Percentiles rank a stretch among this genome's conserved stretches.
phyloP scores from a whole-genome alignment of 257 asterid genomes.

The Solanum paucissectum region DNA sequence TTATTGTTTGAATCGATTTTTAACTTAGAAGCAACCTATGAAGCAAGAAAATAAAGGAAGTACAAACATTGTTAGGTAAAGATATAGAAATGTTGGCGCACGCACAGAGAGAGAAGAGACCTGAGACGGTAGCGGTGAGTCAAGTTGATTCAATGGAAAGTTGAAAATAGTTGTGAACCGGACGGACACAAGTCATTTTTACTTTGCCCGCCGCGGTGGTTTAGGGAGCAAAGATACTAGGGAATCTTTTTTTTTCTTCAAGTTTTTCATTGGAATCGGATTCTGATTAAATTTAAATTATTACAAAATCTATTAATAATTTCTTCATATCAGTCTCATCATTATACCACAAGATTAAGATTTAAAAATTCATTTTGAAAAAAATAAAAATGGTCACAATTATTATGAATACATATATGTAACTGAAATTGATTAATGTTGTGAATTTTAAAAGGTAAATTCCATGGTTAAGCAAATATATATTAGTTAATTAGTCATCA shows the following conservation, averaged over 20 bases:
- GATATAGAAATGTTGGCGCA: background rate
- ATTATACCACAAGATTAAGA: too few relatives aligned
- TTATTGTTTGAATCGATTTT: background rate
- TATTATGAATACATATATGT: background rate
- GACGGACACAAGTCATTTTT: background rate
- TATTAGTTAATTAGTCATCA: background rate
- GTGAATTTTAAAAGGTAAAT: background rate
- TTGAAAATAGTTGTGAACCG: background rate
- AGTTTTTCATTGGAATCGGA: too few relatives aligned
- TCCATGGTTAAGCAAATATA: too few relatives aligned
- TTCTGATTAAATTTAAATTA: fast-evolving
- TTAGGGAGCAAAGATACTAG: background rate
- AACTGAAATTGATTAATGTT: background rate
- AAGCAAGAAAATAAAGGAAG: background rate
- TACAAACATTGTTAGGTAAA: background rate
- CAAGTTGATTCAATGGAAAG: background rate
- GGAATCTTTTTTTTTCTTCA: background rate
- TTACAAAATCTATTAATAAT: too few relatives aligned
- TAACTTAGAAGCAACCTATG: background rate
- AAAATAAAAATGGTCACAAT: background rate
- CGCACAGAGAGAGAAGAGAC: background rate
- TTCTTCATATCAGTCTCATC: too few relatives aligned
- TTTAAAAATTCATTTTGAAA: too few relatives aligned
- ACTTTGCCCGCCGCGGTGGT: background rate
- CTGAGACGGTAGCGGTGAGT: background rate